Evolutionary conservation across 352 stramenopile species (phyloP).

Genomic region (Globisporangium carolinianum): DNA sequence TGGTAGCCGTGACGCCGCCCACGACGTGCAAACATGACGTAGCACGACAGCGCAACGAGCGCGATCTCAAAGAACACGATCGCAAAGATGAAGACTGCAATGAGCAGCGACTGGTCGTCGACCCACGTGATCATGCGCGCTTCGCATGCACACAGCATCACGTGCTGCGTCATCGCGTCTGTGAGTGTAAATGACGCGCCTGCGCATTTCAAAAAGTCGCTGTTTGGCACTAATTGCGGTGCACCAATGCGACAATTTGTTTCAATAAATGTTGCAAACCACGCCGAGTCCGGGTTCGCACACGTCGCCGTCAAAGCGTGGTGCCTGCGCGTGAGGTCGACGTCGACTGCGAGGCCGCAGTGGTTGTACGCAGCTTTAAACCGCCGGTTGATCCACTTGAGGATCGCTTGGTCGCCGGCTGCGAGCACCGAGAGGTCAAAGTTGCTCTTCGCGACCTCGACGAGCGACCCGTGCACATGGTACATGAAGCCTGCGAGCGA

Average conservation of each 20-base stretch:
- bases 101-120: slow-evolving; percentile 70
- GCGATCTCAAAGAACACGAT: slow-evolving; percentile 79
- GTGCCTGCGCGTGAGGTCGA: slow-evolving; percentile 40
- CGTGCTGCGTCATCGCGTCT: slow-evolving; percentile 64
- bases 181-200: slow-evolving; percentile 53
- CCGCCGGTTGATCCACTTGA: slow-evolving; percentile 70
- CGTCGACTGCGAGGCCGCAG: slow-evolving; percentile 60
- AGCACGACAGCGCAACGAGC: slow-evolving; percentile 73
- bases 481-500: slow-evolving; percentile 75
- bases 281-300: slow-evolving; percentile 45
- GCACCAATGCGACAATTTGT: slow-evolving; percentile 62
- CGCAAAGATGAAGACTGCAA: slow-evolving; percentile 71
- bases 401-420: slow-evolving; percentile 46
- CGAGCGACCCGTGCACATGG: slow-evolving; percentile 69
- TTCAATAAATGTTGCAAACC: slow-evolving; percentile 71
- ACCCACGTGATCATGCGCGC: slow-evolving; percentile 74
- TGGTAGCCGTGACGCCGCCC: slow-evolving; percentile 66
- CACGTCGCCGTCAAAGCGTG: slow-evolving; percentile 44
- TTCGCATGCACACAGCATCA: slow-evolving; percentile 80
- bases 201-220: slow-evolving; percentile 65
- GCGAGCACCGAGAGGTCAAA: slow-evolving; percentile 62
- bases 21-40: slow-evolving; percentile 74
- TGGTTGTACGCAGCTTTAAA: slow-evolving; percentile 73
- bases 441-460: slow-evolving; percentile 53
- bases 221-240: slow-evolving; percentile 40